Evolutionary conservation across 1,284 basidiomycete genomes (phyloP).

Genomic region (Sparassis latifolia): DNA sequence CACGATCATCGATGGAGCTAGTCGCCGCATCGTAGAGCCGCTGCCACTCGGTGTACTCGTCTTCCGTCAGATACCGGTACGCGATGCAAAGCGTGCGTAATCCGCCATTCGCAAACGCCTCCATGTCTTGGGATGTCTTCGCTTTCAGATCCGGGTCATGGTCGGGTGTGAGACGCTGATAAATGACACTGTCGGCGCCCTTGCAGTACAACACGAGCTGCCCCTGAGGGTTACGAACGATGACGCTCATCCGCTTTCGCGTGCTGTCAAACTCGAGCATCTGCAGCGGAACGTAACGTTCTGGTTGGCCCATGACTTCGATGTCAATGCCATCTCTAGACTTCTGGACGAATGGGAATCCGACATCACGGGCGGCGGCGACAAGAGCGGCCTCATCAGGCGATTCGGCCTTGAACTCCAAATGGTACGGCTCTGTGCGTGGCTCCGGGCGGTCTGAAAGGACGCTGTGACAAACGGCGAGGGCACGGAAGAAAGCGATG

Average conservation of each 20-base stretch:
- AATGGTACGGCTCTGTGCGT: constrained; percentile 51
- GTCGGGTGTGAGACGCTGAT: constrained; percentile 71
- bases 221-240: constrained; percentile 81
- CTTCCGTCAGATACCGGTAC: constrained; percentile 73
- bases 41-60: constrained; percentile 84
- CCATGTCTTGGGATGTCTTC: constrained; percentile 81
- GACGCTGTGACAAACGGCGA: constrained; percentile 91
- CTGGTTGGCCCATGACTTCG: constrained; percentile 85
- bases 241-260: constrained; percentile 89
- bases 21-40: constrained; percentile 77
- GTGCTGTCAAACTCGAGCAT: constrained; percentile 92
- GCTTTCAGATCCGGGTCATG: constrained; percentile 75
- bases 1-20: constrained; percentile 71
- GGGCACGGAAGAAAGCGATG: constrained; percentile 84
- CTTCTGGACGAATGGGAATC: constrained; percentile 85
- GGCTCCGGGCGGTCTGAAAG: constrained; percentile 73
- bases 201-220: constrained; percentile 86
- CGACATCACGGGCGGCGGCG: constrained; percentile 85
- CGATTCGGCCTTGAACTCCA: constrained; percentile 94
- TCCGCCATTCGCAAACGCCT: constrained; percentile 89
- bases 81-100: constrained; percentile 90
- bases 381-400: constrained; percentile 96
- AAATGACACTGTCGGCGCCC: constrained; percentile 95
- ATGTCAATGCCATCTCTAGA: constrained; percentile 78
- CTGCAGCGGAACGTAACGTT: constrained; percentile 76